Evolutionary conservation across 805 yeast genomes (phyloP), one percentile per base, ranked within the genome.

Genomic region (Tetrapisispora phaffii): DNA sequence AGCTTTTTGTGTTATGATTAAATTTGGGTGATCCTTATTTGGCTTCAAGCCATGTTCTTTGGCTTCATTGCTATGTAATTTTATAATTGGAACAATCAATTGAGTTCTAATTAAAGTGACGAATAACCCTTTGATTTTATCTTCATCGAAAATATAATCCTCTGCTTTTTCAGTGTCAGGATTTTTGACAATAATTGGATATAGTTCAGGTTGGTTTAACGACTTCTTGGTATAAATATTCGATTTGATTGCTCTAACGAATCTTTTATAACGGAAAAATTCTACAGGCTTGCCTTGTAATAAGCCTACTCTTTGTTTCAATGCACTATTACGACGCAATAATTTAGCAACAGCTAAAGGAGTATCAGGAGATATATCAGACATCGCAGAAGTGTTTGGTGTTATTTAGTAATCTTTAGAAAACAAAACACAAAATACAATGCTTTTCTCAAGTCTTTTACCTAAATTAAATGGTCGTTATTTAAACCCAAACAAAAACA

Each of bases 181-280:
- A 29, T 26, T 39, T 15, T 44, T 43, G 9, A 37, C 44, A 22
- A 84, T 71, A 9, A 71, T 65, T 12, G 83, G 83, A 44, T 73
- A 67, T 45, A 64, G 46, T 32, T 62, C 65, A 32, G 71, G 69
- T 44, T 77, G 76, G 47, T 71, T 73, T 44, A 67, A 53, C 42
- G 74, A 76, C 50, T 69, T 75, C 50, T 56, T 62, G 53, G 73
- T 72, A 65, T 87, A 93, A 38, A 82, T 89, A 1, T 76, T 82
- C 44, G 87, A 77, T 31, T 78, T 67, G 46, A 90, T 71, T 1
- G 94, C 95, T 52, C 97, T 72, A 13, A 77, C 67, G 36, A 86
- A 82, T 56, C 98, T 76, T 64, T 90, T 90, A 63, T 73, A 83
- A 53, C 95, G 74, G 74, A 90, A 93, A 63, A 93, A 88, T 47